phyloP scores from a whole-genome alignment of 2,329 filamentous ascomycete species.

The Aspergillus ibericus region DNA sequence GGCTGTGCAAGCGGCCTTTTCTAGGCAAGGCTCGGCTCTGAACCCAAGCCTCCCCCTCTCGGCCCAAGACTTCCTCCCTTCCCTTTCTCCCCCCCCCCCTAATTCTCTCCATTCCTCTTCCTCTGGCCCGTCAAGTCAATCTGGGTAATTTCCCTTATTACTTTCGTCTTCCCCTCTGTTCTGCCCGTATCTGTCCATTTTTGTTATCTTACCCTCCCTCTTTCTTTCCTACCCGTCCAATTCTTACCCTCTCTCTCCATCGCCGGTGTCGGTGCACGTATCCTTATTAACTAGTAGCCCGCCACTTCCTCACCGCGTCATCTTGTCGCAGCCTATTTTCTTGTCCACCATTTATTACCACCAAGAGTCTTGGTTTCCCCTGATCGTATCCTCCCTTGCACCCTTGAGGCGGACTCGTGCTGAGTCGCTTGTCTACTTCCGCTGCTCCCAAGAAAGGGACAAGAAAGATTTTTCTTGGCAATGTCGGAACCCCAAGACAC shows the following conservation, averaged over 20 bases:
- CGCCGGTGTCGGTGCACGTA: conserved; percentile 4
- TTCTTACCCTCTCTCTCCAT: conserved; percentile 8
- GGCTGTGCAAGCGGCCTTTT: conserved; percentile 32
- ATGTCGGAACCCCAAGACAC: conserved; percentile 42
- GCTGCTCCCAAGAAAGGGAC: conserved; percentile 33
- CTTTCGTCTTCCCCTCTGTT: conserved; percentile 2
- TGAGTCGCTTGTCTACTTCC: conserved; percentile 23
- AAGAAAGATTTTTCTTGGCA: conserved; percentile 41
- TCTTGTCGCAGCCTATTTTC: neutral
- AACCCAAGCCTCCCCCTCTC: conserved; percentile 21
- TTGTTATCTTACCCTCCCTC: neutral
- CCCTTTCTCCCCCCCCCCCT: conserved; percentile 14
- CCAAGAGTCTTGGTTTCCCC: conserved; percentile 10
- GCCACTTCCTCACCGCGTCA: conserved; percentile 11
- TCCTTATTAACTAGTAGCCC: neutral
- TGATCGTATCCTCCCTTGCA: neutral
- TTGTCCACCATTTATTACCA: neutral
- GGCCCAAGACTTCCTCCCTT: conserved; percentile 20
- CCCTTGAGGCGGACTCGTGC: conserved; percentile 5
- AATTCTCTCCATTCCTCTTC: conserved; percentile 4
- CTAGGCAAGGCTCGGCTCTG: conserved; percentile 38
- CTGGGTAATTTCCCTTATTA: conserved; percentile 9
- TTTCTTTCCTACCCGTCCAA: conserved; percentile 14
- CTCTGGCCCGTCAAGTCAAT: conserved; percentile 1
- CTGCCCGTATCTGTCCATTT: neutral